Percentiles rank a stretch among this genome's conserved stretches.
Evolutionary conservation across 805 yeast genomes (phyloP).

Genomic region (Clavispora santaluciae): DNA sequence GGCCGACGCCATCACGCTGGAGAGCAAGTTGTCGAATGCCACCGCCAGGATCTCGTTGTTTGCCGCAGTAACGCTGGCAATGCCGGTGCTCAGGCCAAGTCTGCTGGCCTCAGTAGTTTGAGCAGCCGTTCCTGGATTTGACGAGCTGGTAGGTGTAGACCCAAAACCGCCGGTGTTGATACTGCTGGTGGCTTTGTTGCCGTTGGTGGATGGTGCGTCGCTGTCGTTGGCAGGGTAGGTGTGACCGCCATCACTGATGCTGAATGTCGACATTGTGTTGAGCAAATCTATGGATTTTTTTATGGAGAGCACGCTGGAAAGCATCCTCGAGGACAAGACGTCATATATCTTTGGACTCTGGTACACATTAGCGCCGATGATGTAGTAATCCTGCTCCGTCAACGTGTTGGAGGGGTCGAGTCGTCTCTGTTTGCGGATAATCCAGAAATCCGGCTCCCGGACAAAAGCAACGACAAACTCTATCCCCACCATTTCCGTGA

Average conservation of each 20-base stretch:
- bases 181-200: slow-evolving; percentile 8
- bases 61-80: slow-evolving; percentile 6
- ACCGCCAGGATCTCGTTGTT: slow-evolving; percentile 23
- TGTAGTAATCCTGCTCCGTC: slow-evolving; percentile 72
- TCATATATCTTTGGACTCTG: slow-evolving; percentile 80
- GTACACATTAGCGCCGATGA: slow-evolving; percentile 87
- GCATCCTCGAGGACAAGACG: slow-evolving; percentile 59
- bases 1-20: slow-evolving; percentile 17
- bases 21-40: slow-evolving; percentile 30
- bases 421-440: slow-evolving; percentile 77
- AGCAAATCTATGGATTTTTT: slow-evolving; percentile 31
- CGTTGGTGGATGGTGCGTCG: not conserved
- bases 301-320: slow-evolving; percentile 31
- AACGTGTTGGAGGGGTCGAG: slow-evolving; percentile 45
- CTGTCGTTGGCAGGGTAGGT: slow-evolving; percentile 16
- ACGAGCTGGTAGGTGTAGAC: slow-evolving; percentile 12
- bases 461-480: slow-evolving; percentile 75
- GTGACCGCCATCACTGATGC: slow-evolving; percentile 33
- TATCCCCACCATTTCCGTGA: slow-evolving; percentile 74
- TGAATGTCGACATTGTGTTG: slow-evolving; percentile 28
- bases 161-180: slow-evolving; percentile 6
- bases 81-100: slow-evolving; percentile 5
- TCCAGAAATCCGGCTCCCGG: slow-evolving; percentile 91
- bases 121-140: slow-evolving; percentile 16
- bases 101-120: slow-evolving; percentile 1